phyloP scores from a whole-genome alignment of 805 yeast species.

The Metschnikowia cerradonensis region DNA sequence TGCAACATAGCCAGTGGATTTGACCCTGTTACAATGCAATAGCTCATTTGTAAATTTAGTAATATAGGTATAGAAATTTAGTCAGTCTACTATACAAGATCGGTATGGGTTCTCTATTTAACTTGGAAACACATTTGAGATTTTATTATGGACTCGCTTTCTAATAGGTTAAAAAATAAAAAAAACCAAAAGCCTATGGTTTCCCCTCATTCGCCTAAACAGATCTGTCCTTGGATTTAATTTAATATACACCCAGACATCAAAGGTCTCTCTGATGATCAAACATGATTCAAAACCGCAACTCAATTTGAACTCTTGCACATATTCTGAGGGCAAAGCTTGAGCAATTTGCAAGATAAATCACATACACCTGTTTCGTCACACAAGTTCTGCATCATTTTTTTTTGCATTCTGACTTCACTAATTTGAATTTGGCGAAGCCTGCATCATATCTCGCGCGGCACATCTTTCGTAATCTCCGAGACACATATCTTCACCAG shows the following conservation, averaged over 20 bases:
- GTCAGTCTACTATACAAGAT: background rate
- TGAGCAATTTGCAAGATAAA: background rate
- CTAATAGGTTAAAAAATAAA: no score
- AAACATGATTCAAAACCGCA: no score
- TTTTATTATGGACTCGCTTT: background rate
- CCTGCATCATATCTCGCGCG: background rate
- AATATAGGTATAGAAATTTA: background rate
- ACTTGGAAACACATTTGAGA: background rate
- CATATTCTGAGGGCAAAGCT: background rate
- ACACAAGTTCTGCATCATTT: background rate
- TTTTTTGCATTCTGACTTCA: background rate
- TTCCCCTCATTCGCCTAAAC: no score
- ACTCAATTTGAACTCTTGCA: no score
- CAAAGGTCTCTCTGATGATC: background rate
- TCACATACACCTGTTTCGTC: background rate
- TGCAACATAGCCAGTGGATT: constrained; percentile 83
- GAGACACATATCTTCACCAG: background rate
- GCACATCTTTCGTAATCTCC: background rate
- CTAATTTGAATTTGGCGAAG: background rate
- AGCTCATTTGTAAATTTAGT: background rate
- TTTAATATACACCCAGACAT: background rate
- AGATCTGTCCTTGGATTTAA: no score
- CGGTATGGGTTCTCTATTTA: background rate
- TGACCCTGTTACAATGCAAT: constrained; percentile 46
- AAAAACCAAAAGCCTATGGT: no score